Evolutionary conservation across 768 basidiomycete species (phyloP), one percentile per base, ranked within the genome.

Genomic region (Phanerochaete sordida): DNA sequence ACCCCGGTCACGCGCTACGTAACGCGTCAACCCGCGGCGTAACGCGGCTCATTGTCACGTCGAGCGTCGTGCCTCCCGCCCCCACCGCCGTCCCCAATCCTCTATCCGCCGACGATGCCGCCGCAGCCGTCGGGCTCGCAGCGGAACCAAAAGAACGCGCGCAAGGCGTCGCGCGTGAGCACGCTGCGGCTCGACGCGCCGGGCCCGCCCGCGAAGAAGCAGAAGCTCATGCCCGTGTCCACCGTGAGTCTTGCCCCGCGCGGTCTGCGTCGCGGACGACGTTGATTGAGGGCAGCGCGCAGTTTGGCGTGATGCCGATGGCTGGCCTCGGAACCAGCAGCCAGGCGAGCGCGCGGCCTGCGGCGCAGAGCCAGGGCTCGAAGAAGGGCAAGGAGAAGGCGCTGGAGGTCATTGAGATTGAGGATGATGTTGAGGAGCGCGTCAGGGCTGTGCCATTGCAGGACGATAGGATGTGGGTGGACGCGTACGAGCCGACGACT

Each of bases 401-500:
- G 48, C 59, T 13, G 8, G 33, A 15, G n/a, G 26, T 30, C 2
- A 27, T 26, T 12, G 21, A 30, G 56, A 49, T 51, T 26, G 6
- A 16, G 31, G 58, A 64, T 13, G 52, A 57, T 21, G 56, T 33
- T 4, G 57, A 58, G 6, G n/a, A 23, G 33, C 26, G 57, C 3
- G 50, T 5, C 11, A 45, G 57, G 45, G 39, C 12, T 3, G 21
- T 3, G 31, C 27, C 52, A 13, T 11, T 5, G 30, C 26, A 7
- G 16, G 45, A 60, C n/a, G 46, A 33, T 48, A 44, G 45, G 45
- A 30, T 61, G 37, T 77, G 76, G 76, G 69, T 74, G 1, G 75
- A 76, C 48, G 68, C 52, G 49, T 73, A 72, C 57, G 72, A 66
- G 44, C 75, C 75, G 1, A 39, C 49, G 19, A 66, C 60, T 1